Evolutionary conservation across 768 basidiomycete genomes (phyloP), one percentile per base, ranked within the genome.

Genomic region (Termitomyces sp.): DNA sequence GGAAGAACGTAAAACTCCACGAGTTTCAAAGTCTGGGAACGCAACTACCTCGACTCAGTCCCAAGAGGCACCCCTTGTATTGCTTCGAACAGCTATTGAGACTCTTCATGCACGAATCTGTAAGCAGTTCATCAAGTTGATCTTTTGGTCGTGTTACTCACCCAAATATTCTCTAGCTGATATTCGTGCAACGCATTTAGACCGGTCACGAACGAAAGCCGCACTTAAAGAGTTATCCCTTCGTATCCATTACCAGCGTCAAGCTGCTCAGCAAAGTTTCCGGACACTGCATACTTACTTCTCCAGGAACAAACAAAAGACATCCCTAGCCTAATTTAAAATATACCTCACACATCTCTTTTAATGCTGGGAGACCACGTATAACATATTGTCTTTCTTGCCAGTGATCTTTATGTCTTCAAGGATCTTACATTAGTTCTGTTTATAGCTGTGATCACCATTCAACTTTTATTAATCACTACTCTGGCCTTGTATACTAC

Each of bases 131-230:
- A 48, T 13, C 36, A 44, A 30, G 4, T 32, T 50, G 38, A 13
- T 28, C 28, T 43, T 12, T 8, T 46, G 10, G 55, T 13, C 10
- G 7, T 38, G 40, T 32, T 30, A 44, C 40, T 56, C 55, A 42
- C 38, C 26, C 40, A 36, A 20, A 18, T 38, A n/a, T 30, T 18
- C 10, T 20, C 13, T 58, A 90, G 88, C 81, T 47, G 90, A 92
- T 66, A 85, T 83, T 3, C 85, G 88, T 47, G 88, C 87, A 28
- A 83, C 85, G 2, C 82, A 88, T 68, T 75, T 92, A 35, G 89
- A 91, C 60, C 84, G 90, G 48, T 89, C 90, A 2, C 79, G 86
- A 56, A 79, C 83, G 4, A 92, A 92, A 63, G 86, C 83, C 3
- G 78, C 80, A 0, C 69, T 91, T 50, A 87, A 91, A 65, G 81